Conservation (phyloP, 2,329 filamentous ascomycete genomes). For the Coniochaeta sp. region DNA sequence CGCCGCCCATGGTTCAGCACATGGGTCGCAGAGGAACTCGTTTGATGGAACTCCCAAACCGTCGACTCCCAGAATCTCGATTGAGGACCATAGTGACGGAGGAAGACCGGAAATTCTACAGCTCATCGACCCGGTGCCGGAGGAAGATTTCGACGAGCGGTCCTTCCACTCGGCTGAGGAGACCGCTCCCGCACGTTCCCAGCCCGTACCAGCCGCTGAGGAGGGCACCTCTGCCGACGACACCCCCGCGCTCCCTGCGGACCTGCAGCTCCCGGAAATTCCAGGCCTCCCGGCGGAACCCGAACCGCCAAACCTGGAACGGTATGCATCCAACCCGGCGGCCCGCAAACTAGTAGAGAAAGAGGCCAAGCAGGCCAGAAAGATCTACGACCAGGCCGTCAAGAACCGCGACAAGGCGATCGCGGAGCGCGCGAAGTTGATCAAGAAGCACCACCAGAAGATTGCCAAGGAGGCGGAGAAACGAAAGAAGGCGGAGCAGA, state of each 20-base stretch:
- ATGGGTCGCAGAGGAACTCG: background rate
- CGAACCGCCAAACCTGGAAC: constrained; percentile 33
- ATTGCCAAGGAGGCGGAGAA: constrained; percentile 30
- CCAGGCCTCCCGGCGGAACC: constrained; percentile 47
- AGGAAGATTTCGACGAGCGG: background rate
- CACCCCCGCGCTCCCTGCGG: constrained; percentile 6
- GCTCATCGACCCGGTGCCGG: constrained; percentile 10
- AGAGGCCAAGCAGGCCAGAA: constrained; percentile 54
- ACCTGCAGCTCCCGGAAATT: constrained; percentile 28
- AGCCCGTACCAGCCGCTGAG: background rate
- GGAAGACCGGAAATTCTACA: constrained; percentile 11
- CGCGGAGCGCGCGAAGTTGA: constrained; percentile 53
- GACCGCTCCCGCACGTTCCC: background rate
- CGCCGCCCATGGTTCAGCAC: background rate
- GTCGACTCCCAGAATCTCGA: constrained; percentile 33
- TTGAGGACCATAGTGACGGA: constrained; percentile 35
- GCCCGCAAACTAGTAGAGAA: constrained; percentile 62
- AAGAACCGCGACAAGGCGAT: constrained; percentile 61
- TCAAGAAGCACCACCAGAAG: constrained; percentile 45
- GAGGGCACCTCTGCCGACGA: constrained; percentile 5
- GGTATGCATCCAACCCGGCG: constrained; percentile 52
- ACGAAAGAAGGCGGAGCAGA: constrained; percentile 17
- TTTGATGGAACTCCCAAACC: constrained; percentile 5
- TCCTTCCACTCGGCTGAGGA: constrained; percentile 1
- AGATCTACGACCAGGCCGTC: constrained; percentile 58